Percentiles rank a stretch among this genome's conserved stretches.
These are phyloP conservation scores for Limnomonas spitsbergensis DNA, from an alignment of 139 green algal genomes.

Conservation along the genomic window DNA sequence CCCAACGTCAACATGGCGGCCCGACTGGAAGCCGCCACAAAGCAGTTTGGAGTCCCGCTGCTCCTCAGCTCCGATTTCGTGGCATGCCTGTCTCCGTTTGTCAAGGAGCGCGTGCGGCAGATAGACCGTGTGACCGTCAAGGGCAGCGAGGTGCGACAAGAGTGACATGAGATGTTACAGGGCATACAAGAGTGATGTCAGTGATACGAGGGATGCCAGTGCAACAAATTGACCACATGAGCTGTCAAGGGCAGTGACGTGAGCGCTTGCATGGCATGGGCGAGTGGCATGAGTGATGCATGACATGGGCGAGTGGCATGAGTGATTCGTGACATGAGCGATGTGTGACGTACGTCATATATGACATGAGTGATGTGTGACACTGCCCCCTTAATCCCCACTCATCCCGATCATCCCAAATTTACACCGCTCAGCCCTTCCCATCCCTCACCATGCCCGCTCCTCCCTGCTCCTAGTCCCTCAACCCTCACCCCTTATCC, in stretches of 20 bases:
- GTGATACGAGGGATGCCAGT: not conserved
- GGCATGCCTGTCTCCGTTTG: slow-evolving; percentile 50
- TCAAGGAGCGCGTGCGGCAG: slow-evolving; percentile 30
- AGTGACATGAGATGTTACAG: slow-evolving; percentile 80
- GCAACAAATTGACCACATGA: not conserved
- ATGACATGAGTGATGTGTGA: too few relatives aligned
- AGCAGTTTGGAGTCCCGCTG: slow-evolving; percentile 85
- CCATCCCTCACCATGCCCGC: too few relatives aligned
- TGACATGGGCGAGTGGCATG: too few relatives aligned
- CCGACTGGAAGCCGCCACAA: slow-evolving; percentile 91
- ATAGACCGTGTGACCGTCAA: slow-evolving; percentile 94
- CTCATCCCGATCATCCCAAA: too few relatives aligned
- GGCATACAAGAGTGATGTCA: slow-evolving; percentile 10
- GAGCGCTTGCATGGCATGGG: not conserved
- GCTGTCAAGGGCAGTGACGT: slow-evolving; percentile 1
- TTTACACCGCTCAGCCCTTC: too few relatives aligned
- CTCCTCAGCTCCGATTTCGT: slow-evolving; percentile 79
- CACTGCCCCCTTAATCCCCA: too few relatives aligned
- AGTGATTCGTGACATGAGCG: too few relatives aligned
- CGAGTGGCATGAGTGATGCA: not conserved
- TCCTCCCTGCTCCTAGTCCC: too few relatives aligned
- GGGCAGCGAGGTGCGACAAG: slow-evolving; percentile 75
- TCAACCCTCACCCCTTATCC: too few relatives aligned
- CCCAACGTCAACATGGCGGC: slow-evolving; percentile 97
- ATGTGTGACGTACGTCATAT: too few relatives aligned